These are phyloP conservation scores for Euphorbia schlechtendalii DNA, from an alignment of 441 rosid species.

Conservation along the genomic window DNA sequence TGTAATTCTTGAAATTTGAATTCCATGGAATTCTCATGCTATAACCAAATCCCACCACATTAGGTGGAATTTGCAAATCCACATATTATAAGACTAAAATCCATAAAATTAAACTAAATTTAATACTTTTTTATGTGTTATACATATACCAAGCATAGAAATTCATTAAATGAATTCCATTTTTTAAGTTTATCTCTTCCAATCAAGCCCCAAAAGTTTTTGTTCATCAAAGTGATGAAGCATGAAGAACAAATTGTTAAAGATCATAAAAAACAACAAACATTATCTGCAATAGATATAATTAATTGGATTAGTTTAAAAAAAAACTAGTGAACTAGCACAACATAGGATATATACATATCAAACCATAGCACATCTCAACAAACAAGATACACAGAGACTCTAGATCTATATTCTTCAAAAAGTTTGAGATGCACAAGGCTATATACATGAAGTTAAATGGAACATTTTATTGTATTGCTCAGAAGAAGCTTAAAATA, in stretches of 20 bases:
- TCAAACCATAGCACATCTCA: background rate
- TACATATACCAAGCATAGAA: no score
- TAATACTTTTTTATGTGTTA: no score
- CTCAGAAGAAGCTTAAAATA: constrained; percentile 1
- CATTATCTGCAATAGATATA: background rate
- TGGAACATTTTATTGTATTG: background rate
- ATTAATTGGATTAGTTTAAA: background rate
- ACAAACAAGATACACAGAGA: background rate
- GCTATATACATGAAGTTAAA: background rate
- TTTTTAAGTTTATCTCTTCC: no score
- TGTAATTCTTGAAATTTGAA: no score
- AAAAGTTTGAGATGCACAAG: background rate
- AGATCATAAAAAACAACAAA: background rate
- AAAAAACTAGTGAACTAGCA: constrained; percentile 1
- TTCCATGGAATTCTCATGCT: no score
- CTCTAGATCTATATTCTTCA: background rate
- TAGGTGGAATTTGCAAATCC: no score
- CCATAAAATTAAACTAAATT: no score
- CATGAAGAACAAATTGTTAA: background rate
- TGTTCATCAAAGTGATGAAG: background rate
- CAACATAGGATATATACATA: background rate
- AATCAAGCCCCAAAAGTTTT: no score
- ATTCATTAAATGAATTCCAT: no score
- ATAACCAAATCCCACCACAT: no score
- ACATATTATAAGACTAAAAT: no score